These are phyloP conservation scores for Colletotrichum musae DNA, from an alignment of 2,329 filamentous ascomycete species.

Conservation along the genomic window DNA sequence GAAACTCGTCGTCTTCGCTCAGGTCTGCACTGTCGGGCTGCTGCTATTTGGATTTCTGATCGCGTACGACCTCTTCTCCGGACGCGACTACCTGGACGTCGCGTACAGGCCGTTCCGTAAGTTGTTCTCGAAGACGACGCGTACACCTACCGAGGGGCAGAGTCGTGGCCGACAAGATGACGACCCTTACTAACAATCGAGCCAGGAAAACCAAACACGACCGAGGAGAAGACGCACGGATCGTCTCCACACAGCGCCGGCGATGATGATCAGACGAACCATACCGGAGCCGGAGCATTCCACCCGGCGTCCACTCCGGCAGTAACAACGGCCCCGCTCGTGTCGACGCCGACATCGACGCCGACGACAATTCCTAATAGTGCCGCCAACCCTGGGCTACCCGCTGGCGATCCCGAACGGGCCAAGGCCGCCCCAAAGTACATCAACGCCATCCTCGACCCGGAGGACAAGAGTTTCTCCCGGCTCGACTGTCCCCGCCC, in stretches of 20 bases:
- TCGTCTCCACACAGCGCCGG: no score
- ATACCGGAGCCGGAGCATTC: no score
- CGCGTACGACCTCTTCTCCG: slow-evolving; percentile 24
- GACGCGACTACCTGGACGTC: slow-evolving; percentile 20
- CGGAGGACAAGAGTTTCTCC: slow-evolving; percentile 42
- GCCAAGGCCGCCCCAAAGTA: slow-evolving; percentile 41
- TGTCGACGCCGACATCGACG: slow-evolving; percentile 4
- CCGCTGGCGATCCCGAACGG: slow-evolving; percentile 27
- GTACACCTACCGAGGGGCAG: no score
- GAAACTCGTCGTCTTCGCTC: no score
- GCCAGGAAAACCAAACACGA: no score
- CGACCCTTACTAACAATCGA: no score
- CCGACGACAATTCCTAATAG: not conserved
- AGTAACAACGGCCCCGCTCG: no score
- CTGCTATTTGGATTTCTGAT: slow-evolving; percentile 2
- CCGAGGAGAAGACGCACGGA: no score
- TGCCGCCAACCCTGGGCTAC: not conserved
- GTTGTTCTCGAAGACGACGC: not conserved
- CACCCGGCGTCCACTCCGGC: no score
- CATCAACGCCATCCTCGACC: slow-evolving; percentile 48
- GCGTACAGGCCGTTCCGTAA: slow-evolving; percentile 27
- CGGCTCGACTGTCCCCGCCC: slow-evolving; percentile 49
- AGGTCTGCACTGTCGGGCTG: no score
- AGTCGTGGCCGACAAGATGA: no score
- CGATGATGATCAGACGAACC: no score